Base-by-base conservation (phyloP, 768 basidiomycete species). In the Albatrellus ellisii region DNA sequence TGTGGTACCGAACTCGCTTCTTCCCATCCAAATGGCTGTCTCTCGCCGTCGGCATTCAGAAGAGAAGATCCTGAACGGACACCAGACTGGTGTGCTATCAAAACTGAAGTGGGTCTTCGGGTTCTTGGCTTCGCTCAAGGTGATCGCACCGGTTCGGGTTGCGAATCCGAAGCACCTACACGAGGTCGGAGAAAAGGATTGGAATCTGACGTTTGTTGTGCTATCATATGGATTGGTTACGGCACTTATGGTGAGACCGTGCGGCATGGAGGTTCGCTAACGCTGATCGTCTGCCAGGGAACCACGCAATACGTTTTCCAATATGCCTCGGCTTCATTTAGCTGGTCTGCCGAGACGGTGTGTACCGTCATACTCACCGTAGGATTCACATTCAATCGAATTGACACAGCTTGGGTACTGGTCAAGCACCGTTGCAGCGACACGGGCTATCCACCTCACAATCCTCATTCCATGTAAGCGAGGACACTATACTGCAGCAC, bases 311-410 rank as follows among this genome's bases (percentile, higher is more conserved):
- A 28, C 26, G 14, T 27, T 7, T 29, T 43, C 22, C 42, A 43
- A 20, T 43, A 36, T 24, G 31, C 42, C 4, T 15, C 36, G 1
- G 35, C 24, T 12, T n/a, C 31, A 4, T 43, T 18, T 15, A 28
- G 36, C 11, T 43, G 42, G 42, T 35, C 32, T n/a, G 27, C 42
- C 6, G 42, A 37, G 18, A 31, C 25, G 26, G 42, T 43, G 20
- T 7, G 34, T 25, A 6, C 10, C 6, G 4, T 3, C 4, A 6
- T 3, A 18, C 14, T 41, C 26, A 27, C 8, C 27, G 9, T 17
- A 6, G 14, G 21, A n/a, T 12, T 17, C 9, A 8, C 39, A 17
- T 11, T 6, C 6, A 20, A 12, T 22, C 20, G 7, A 7, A 11
- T 17, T 25, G 36, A 11, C 17, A 18, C 8, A 43, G 42, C 9